Base-by-base conservation (phyloP, 108 stramenopile species). In the Thalassiosira profunda region DNA sequence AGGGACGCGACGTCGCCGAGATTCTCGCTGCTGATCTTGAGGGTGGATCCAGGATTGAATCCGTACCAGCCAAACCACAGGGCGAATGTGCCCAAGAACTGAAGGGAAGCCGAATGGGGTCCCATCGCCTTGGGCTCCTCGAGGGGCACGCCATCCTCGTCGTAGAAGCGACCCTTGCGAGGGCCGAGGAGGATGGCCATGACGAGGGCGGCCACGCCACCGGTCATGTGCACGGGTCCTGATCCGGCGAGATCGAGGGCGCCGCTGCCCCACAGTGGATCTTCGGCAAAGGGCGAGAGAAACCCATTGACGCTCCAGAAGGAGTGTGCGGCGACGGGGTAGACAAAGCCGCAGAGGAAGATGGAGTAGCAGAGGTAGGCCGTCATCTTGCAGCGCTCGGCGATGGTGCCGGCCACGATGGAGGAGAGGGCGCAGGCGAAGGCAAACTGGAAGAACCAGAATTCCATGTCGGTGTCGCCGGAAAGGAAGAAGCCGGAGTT, bases 61-160 rank as follows among this genome's bases (percentile, higher is more conserved):
- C 96, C 81, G 35, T 79, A 78, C 67, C 72, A 93, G 11, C 95
- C 96, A 76, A 96, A 92, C 96, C 96, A 97, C 7, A 98, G 82
- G 30, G 93, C 82, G 63, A 98, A 89, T 5, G 94, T 95, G 41
- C 91, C 90, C 18, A 91, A 37, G 10, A 82, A 47, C 42, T 84
- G 93, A 3, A 97, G 58, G 7, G 95, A 71, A 25, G 90, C 70
- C 2, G 85, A 88, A 65, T 96, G 95, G 14, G 89, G 89, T 33
- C 84, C 86, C 66, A 96, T 81, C 10, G 70, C 40, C 48, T 74
- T 79, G 4, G 95, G 95, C 7, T 61, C 74, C 4, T 70, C 68
- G 20, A 92, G 59, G 11, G 58, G 76, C 46, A 82, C 65, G 21
- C 95, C 95, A 43, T 79, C 67, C 9, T 75, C 68, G 53, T 92